Percentiles rank a stretch among this genome's conserved stretches.
Evolutionary conservation across 495 filamentous ascomycete genomes (phyloP).

Genomic region (Penicillium canariense): DNA sequence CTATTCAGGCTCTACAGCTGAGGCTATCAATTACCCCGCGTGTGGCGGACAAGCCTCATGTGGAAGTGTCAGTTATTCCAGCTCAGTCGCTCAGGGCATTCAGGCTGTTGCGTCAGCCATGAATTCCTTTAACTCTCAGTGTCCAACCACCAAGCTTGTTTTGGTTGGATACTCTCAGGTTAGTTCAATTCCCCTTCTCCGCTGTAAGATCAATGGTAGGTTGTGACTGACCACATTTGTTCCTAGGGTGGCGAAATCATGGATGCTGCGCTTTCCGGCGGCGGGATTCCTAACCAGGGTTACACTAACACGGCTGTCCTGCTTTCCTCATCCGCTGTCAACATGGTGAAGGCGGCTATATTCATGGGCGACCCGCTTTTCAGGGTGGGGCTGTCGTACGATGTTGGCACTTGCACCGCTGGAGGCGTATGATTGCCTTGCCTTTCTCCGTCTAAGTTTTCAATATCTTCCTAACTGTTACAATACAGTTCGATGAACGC

Average conservation of each 20-base stretch:
- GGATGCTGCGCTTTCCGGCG: slow-evolving; percentile 62
- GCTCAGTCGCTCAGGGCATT: slow-evolving; percentile 51
- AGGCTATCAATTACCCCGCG: slow-evolving; percentile 59
- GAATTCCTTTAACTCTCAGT: slow-evolving; percentile 50
- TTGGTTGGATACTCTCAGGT: slow-evolving; percentile 63
- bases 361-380: slow-evolving; percentile 62
- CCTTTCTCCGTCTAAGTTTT: background rate
- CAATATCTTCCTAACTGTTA: background rate
- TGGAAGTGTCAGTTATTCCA: slow-evolving; percentile 52
- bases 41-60: slow-evolving; percentile 53
- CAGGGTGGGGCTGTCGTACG: slow-evolving; percentile 52
- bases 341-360: slow-evolving; percentile 58
- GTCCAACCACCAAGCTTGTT: slow-evolving; percentile 57
- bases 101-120: slow-evolving; percentile 54
- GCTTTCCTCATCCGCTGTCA: slow-evolving; percentile 43
- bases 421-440: slow-evolving; percentile 50
- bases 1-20: slow-evolving; percentile 50
- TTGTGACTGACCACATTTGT: background rate
- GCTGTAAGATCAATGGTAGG: background rate
- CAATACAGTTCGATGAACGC: slow-evolving; percentile 52
- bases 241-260: slow-evolving; percentile 61
- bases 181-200: background rate
- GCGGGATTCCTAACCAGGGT: slow-evolving; percentile 52
- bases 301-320: slow-evolving; percentile 46
- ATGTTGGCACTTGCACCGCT: slow-evolving; percentile 57